A percentile compares a stretch with the other conserved stretches of the same genome.
These are phyloP conservation scores for Microstegium vimineum DNA, from an alignment of 176 grass and related monocot genomes.

Conservation along the genomic window DNA sequence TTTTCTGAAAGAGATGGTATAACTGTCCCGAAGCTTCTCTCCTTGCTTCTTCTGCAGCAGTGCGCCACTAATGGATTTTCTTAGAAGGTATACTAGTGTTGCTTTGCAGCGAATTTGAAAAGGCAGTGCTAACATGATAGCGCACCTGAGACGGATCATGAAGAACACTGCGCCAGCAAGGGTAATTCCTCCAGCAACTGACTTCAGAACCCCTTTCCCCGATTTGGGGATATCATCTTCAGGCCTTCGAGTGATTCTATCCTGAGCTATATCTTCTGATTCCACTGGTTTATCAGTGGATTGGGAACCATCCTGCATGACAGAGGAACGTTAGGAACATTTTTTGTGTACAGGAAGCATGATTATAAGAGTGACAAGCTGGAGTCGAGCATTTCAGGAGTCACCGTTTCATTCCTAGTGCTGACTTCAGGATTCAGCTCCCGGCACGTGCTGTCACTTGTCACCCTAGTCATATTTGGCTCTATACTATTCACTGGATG, in stretches of 20 bases:
- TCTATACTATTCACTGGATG: neutral
- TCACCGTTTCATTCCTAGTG: neutral
- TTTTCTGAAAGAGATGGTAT: constrained; percentile 40
- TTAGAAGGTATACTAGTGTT: neutral
- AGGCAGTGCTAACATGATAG: neutral
- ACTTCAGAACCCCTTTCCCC: constrained; percentile 48
- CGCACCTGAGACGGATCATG: constrained; percentile 53
- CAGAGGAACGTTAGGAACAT: neutral
- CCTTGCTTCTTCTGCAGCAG: constrained; percentile 44
- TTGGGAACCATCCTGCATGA: constrained; percentile 26
- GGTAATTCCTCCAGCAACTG: constrained; percentile 62
- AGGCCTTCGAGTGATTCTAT: neutral
- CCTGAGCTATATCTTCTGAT: constrained; percentile 2
- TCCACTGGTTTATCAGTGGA: neutral
- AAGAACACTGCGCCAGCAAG: constrained; percentile 46
- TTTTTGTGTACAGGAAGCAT: neutral
- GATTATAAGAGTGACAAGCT: neutral
- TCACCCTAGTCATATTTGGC: neutral
- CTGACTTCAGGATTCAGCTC: constrained; percentile 19
- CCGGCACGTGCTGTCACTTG: neutral
- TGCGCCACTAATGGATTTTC: neutral
- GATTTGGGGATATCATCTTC: constrained; percentile 27
- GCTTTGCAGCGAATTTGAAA: neutral
- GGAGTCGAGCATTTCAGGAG: neutral
- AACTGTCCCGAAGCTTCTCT: constrained; percentile 26